Evolutionary conservation across 257 asterid species (phyloP).

Genomic region (Rhazya stricta): DNA sequence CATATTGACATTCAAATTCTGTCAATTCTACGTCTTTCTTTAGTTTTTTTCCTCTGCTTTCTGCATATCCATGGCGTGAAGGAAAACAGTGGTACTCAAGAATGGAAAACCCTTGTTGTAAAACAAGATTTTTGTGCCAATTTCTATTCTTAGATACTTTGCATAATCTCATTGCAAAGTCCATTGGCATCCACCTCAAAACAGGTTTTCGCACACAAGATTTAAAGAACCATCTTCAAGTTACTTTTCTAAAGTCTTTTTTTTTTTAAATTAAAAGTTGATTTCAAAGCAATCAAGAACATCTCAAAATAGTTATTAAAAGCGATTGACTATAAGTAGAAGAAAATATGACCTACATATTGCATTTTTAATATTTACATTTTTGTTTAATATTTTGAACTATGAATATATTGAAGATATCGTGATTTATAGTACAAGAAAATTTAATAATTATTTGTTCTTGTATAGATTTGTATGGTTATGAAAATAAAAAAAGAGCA

Average conservation of each 20-base stretch:
- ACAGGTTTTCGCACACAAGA: not conserved
- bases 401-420: too few species aligned
- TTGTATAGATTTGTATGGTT: not conserved
- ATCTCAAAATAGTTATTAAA: too few species aligned
- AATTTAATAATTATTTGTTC: too few species aligned
- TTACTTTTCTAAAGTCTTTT: too few species aligned
- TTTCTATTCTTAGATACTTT: not conserved
- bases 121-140: not conserved
- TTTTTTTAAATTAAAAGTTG: too few species aligned
- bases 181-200: not conserved
- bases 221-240: too few species aligned
- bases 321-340: too few species aligned
- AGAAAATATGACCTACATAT: too few species aligned
- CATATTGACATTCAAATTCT: slow-evolving; percentile 14
- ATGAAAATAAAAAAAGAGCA: not conserved
- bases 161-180: not conserved
- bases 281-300: too few species aligned
- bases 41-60: not conserved
- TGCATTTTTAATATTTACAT: too few species aligned
- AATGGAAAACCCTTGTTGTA: not conserved
- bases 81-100: slow-evolving; percentile 1
- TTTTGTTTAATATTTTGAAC: too few species aligned
- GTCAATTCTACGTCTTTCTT: slow-evolving; percentile 5
- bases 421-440: too few species aligned
- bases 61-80: not conserved